Percentiles rank a stretch among this genome's conserved stretches.
Conservation (phyloP, 2,329 filamentous ascomycete species). For the Clathrospora elynae region DNA sequence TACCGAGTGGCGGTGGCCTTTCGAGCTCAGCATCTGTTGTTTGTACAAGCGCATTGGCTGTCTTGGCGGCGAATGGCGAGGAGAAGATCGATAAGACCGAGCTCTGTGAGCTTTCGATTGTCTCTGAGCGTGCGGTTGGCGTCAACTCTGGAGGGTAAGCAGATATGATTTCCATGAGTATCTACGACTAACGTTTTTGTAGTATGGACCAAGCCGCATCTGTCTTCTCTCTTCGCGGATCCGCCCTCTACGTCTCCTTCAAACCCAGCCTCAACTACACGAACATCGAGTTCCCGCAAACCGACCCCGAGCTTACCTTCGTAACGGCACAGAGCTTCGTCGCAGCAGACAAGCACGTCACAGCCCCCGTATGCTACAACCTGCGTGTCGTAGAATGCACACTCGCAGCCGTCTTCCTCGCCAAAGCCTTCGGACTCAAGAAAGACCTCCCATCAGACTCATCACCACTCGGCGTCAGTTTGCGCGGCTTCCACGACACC, state of each 20-base stretch:
- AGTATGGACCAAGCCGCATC: constrained; percentile 98
- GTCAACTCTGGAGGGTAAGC: constrained; percentile 92
- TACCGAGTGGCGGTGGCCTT: constrained; percentile 88
- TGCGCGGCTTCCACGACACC: constrained; percentile 84
- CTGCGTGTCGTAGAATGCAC: constrained; percentile 94
- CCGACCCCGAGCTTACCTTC: constrained; percentile 83
- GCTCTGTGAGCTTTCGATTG: constrained; percentile 88
- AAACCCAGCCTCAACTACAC: constrained; percentile 75
- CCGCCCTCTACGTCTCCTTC: constrained; percentile 89
- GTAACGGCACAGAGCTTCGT: constrained; percentile 95
- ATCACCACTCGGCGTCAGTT: constrained; percentile 78
- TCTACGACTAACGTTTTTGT: constrained; percentile 27
- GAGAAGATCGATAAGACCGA: constrained; percentile 83
- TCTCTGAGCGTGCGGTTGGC: constrained; percentile 90
- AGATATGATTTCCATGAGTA: no score
- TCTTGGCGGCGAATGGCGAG: constrained; percentile 84
- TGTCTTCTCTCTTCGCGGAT: constrained; percentile 85
- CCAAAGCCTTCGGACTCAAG: constrained; percentile 64
- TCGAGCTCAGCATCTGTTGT: constrained; percentile 95
- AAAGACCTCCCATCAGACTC: constrained; percentile 72
- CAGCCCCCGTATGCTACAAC: constrained; percentile 93
- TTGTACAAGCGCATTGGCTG: constrained; percentile 84
- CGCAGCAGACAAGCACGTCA: constrained; percentile 91
- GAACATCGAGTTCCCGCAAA: constrained; percentile 80
- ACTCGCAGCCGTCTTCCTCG: constrained; percentile 74